phyloP scores from a whole-genome alignment of 257 asterid genomes.

The Solanum chmielewskii region DNA sequence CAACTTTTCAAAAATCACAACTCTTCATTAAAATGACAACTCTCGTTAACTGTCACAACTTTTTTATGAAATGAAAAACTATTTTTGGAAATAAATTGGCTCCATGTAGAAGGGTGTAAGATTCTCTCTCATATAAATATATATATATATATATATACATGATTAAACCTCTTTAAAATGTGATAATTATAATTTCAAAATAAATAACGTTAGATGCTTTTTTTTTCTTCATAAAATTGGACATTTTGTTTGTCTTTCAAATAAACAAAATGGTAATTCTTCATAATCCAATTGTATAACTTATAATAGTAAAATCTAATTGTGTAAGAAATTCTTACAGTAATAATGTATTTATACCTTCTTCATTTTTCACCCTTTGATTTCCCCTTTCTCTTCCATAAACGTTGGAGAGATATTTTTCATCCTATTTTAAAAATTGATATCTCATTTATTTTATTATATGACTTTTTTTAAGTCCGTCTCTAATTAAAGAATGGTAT shows the following conservation, averaged over 20 bases:
- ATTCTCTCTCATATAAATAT: too few species aligned
- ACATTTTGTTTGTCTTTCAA: too few species aligned
- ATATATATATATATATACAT: neutral
- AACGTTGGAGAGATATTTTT: neutral
- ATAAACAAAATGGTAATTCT: too few species aligned
- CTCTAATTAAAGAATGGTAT: neutral
- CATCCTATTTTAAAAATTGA: neutral
- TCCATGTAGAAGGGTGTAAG: too few species aligned
- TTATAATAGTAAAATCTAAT: neutral
- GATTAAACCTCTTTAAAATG: neutral
- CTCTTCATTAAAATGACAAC: too few species aligned
- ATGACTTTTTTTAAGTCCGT: neutral
- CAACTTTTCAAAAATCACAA: too few species aligned
- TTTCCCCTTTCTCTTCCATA: neutral
- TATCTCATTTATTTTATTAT: neutral
- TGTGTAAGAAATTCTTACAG: neutral
- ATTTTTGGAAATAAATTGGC: too few species aligned
- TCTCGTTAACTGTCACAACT: too few species aligned
- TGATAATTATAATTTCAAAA: neutral
- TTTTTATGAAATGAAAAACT: too few species aligned
- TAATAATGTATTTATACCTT: neutral
- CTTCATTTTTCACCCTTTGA: neutral
- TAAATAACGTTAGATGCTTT: neutral
- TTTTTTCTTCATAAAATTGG: too few species aligned
- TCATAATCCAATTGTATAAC: neutral